Conservation (phyloP, 495 filamentous ascomycete species). For the Astrothelium macrocarpum region DNA sequence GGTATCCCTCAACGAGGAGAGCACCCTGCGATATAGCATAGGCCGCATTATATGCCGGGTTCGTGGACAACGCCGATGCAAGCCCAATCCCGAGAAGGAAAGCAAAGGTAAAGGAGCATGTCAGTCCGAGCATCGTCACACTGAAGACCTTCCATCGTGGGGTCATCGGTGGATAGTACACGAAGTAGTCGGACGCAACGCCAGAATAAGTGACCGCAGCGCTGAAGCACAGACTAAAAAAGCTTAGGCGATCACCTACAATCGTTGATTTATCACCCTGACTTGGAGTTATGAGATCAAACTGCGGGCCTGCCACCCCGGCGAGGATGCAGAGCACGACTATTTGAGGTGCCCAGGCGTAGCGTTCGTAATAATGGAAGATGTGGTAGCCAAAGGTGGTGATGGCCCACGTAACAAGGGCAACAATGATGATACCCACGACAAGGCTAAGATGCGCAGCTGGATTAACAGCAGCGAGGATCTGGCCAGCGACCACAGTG, state of each 20-base stretch:
- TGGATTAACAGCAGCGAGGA: constrained; percentile 59
- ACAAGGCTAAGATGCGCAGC: constrained; percentile 52
- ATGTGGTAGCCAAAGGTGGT: constrained; percentile 64
- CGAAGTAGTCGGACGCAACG: constrained; percentile 54
- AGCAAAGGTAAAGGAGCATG: constrained; percentile 44
- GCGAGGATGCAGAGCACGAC: constrained; percentile 57
- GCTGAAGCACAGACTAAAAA: constrained; percentile 56
- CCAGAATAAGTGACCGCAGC: constrained; percentile 56
- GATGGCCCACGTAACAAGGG: constrained; percentile 55
- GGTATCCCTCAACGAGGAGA: constrained; percentile 57
- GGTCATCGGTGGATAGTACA: constrained; percentile 52
- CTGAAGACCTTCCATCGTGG: constrained; percentile 34
- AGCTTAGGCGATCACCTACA: constrained; percentile 52
- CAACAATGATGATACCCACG: constrained; percentile 60
- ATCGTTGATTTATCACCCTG: constrained; percentile 43
- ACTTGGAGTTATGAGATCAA: constrained; percentile 47
- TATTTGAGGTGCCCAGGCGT: constrained; percentile 59
- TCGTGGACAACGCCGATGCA: constrained; percentile 46
- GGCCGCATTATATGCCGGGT: constrained; percentile 43
- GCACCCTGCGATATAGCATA: constrained; percentile 53
- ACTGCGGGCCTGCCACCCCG: constrained; percentile 54
- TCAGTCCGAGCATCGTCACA: constrained; percentile 38
- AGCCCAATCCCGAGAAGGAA: constrained; percentile 65
- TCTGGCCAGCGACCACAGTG: constrained; percentile 63
- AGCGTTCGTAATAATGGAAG: constrained; percentile 65